Base-by-base conservation (phyloP, 805 yeast species). In the Lipomyces yamanashiensis region DNA sequence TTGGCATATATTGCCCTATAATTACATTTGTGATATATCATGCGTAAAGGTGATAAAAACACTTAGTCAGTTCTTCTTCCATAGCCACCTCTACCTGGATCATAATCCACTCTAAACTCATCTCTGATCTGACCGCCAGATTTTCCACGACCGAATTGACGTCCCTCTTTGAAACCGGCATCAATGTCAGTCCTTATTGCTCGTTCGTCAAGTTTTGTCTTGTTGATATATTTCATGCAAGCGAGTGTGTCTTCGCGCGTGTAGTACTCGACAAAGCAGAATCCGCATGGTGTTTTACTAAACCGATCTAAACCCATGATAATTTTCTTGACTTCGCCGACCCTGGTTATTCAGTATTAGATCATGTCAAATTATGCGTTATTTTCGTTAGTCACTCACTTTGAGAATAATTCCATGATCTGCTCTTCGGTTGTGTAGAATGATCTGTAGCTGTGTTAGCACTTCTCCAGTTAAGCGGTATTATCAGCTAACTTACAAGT, bases 361-460 rank as follows among this genome's bases (percentile, higher is more conserved):
- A 48, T 13, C 10, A 17, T 12, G 52, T 13, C 8, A 48, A 9
- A 21, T 15, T 15, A n/a, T 3, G 10, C 12, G 10, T 7, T 15
- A 43, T 13, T 7, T 13, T 5, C 19, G 5, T 13, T 48, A 12
- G 6, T 12, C 12, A 48, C 55, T 37, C 90, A 86, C 74, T 88
- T 88, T 65, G 88, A 83, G 73, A 95, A 91, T 57, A 95, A 77
- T 75, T 92, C 98, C 74, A 87, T 88, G 15, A 93, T 85, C 76
- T 93, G 98, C 74, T 95, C 99, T 75, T 95, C 99, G 0, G 97
- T 89, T 2, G 98, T 92, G 76, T 87, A 89, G 70, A 90, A 90
- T 1, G 96, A 87, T 39, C 74, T 72, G 40, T 19, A 9, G 17
- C 15, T 47, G n/a, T n/a, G 44, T 23, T 34, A 21, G 13, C 44